Base-by-base conservation (phyloP, 2,329 filamentous ascomycete species). In the Xylariaceae sp. region DNA sequence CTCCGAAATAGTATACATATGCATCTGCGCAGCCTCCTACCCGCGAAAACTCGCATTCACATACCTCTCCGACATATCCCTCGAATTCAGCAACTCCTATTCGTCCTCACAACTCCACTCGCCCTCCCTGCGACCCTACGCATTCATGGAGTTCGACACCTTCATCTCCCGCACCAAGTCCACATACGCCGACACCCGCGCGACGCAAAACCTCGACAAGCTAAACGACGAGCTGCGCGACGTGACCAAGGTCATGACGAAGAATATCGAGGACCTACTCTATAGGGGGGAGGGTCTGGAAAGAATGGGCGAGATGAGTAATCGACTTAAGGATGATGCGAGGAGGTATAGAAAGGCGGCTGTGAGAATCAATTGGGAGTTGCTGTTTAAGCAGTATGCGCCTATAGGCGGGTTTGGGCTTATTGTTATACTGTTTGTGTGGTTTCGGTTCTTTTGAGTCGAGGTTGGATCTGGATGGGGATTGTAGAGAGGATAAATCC, bases 231-330 rank as follows among this genome's bases (percentile, higher is more conserved):
- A 99, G 78, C 81, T 99, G 58, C 87, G 91, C 68, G 94, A 97
- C 71, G 95, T 99, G 48, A 97, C 94, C 1, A 91, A 96, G 74
- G 91, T 99, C 66, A 99, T 99, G 95, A 97, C 91, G 48, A 97
- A 97, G 82, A 99, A 99, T 70, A 97, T 99, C 60, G 94, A 99
- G 76, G 94, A 99, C 69, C 74, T 99, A 65, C 75, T 99, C 46
- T 99, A 99, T 68, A 79, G 95, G 54, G 94, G 94, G 27, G 94
- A 99, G 68, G 94, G 86, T 63, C 73, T 99, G 59, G 94, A 99
- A 73, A 82, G 90, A 63, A 99, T 99, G 94, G 92, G 94, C 54
- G 92, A 97, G 74, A 87, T 96, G 66, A 95, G 88, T 62, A 87
- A 83, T 49, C 77, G 92, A 54, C 71, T 99, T 67, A 78, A 89